Evolutionary conservation across 148 eudicot genomes (phyloP), one percentile per base, ranked within the genome.

Genomic region (Gaultheria prostrata): DNA sequence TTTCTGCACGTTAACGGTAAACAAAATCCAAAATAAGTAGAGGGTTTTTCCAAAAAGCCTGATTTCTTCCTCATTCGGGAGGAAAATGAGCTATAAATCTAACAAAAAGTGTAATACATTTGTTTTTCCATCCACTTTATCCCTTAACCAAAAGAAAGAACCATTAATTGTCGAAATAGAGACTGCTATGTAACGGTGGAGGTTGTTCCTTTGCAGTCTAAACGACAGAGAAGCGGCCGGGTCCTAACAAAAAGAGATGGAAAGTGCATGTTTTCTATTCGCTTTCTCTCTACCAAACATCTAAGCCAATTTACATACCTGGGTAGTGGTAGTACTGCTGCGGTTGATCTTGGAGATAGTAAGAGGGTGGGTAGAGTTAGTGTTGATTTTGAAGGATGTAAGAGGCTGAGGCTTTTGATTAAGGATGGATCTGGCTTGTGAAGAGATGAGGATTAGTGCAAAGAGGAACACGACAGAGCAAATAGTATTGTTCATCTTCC

Each of bases 371-470:
- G 76, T 73, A 39, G 32, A 0, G 56, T 33, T 82, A 0, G 72
- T 54, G 57, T 75, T 76, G 80, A 82, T 56, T 28, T 26, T 82
- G 26, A 75, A 74, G 65, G 84, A 75, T 10, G 74, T 21, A 14
- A 77, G 43, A 39, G 49, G 54, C 46, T 82, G 78, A 20, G 84
- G 84, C 39, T 43, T 39, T 56, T 71, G 24, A 26, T 28, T 65
- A 0, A 75, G 6, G 50, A 82, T 35, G 35, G 84, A 82, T 75
- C 73, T 82, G 30, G 80, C 65, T 54, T 82, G 45, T 21, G 57
- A 77, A 51, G 70, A 82, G 39, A 82, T 1, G 18, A 82, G 54
- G 43, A 75, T n/a, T 0, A 72, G 21, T 9, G 67, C 24, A 0
- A 54, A 1, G n/a, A 82, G 30, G 67, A 82, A 26, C n/a, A 75